Evolutionary conservation across 768 basidiomycete genomes (phyloP).

Genomic region (Collybiopsis luxurians): DNA sequence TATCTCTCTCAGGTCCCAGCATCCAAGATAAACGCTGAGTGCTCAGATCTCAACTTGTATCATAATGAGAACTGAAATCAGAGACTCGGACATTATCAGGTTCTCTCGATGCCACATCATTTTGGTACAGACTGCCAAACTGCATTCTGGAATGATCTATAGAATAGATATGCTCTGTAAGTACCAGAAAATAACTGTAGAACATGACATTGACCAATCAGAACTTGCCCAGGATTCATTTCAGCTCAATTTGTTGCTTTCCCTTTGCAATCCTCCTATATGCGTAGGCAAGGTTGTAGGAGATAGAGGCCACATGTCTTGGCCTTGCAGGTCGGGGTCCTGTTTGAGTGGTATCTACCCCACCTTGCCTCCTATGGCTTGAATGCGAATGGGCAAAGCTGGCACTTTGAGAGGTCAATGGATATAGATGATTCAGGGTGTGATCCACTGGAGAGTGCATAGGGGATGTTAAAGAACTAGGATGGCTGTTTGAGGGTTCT

Average conservation of each 20-base stretch:
- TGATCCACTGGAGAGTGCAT: slow-evolving; percentile 33
- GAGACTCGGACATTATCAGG: slow-evolving; percentile 8
- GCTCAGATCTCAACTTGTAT: slow-evolving; percentile 20
- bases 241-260: neutral
- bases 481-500: slow-evolving; percentile 39
- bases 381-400: neutral
- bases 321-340: neutral
- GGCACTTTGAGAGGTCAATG: slow-evolving; percentile 18
- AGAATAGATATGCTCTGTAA: too few relatives aligned
- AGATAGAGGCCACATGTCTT: slow-evolving; percentile 5
- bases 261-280: slow-evolving; percentile 1
- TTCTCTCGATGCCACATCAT: slow-evolving; percentile 12
- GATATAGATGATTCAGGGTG: slow-evolving; percentile 29
- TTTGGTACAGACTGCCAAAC: slow-evolving; percentile 31
- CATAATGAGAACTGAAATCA: slow-evolving; percentile 8
- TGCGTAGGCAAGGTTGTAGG: neutral
- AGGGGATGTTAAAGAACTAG: slow-evolving; percentile 29
- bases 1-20: slow-evolving; percentile 24
- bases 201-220: neutral
- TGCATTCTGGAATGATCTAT: slow-evolving; percentile 37
- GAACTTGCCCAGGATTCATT: slow-evolving; percentile 1
- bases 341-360: neutral
- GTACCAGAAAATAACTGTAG: too few relatives aligned
- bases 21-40: slow-evolving; percentile 34
- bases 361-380: neutral